These are phyloP conservation scores for Ophiostoma australiae DNA, from an alignment of 2,329 filamentous ascomycete genomes.

Conservation along the genomic window DNA sequence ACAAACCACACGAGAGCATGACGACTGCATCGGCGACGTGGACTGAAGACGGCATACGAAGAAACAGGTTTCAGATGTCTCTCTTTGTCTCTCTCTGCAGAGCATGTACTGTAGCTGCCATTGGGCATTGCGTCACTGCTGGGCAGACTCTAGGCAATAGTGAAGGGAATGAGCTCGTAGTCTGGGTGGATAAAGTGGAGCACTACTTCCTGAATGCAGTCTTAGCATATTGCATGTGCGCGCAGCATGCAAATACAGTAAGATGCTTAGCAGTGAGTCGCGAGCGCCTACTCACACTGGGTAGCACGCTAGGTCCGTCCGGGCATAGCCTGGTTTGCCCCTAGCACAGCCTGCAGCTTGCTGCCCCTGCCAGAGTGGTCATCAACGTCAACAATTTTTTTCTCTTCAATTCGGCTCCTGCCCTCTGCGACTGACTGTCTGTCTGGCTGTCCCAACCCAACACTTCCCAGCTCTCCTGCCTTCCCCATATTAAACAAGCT, in stretches of 20 bases:
- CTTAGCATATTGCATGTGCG: neutral
- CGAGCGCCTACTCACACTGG: too few species aligned
- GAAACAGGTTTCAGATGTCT: neutral
- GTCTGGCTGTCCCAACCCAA: too few species aligned
- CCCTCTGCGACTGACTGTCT: neutral
- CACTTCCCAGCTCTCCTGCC: neutral
- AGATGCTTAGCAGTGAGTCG: too few species aligned
- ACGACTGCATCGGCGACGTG: neutral
- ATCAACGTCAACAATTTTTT: constrained; percentile 22
- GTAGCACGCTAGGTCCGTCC: neutral
- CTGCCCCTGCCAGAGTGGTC: constrained; percentile 6
- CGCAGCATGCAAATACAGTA: neutral
- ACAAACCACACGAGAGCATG: neutral
- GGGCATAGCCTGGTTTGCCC: neutral
- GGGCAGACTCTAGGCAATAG: neutral
- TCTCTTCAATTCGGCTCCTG: neutral
- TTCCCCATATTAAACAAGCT: neutral
- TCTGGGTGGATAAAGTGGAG: neutral
- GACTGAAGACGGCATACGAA: neutral
- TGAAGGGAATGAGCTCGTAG: neutral
- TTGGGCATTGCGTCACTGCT: constrained; percentile 3
- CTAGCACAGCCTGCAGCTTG: neutral
- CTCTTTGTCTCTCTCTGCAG: neutral
- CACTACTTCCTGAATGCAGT: neutral
- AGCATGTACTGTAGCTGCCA: neutral